Evolutionary conservation across 2,329 filamentous ascomycete species (phyloP), one percentile per base, ranked within the genome.

Genomic region (Exophiala aquamarina): DNA sequence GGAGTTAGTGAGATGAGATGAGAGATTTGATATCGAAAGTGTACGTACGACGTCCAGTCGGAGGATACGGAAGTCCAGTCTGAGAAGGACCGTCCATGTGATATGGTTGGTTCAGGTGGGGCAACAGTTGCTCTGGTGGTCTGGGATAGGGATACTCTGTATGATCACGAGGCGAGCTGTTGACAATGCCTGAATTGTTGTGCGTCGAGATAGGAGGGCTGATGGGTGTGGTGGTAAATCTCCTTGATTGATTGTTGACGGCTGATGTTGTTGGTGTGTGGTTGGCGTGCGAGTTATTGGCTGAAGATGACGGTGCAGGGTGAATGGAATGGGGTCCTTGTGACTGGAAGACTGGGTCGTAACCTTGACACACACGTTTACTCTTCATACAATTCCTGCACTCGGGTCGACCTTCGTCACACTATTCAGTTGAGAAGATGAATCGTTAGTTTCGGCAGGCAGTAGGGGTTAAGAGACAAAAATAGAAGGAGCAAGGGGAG

Each of bases 321-420:
- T 56, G 51, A 36, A 58, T 52, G 8, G 55, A 53, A 44, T 58
- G 55, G n/a, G 56, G 52, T 23, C 49, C 43, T 60, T 85, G 82
- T 89, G 71, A 89, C 84, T 78, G 81, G 72, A 84, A 84, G 55
- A 84, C 81, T 28, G 81, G 81, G 61, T 85, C 82, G 76, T 84
- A 85, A 50, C 82, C 82, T 52, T 83, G 65, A 62, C 82, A 85
- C 63, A 83, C 79, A 60, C 82, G 78, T 63, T 84, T 84, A 67
- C 79, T 83, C 64, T 85, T 85, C 58, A 79, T 75, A 61, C 82
- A 85, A 63, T 85, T 85, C 59, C 80, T 72, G 76, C 93, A 98
- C 50, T 86, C 84, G 17, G 93, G 93, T 69, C 95, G 90, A 52
- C 83, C 84, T 76, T 98, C 93, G 80, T 97, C 93, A 73, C 93